phyloP scores from a whole-genome alignment of 139 green algal genomes.

The Coccomyxa sp. region DNA sequence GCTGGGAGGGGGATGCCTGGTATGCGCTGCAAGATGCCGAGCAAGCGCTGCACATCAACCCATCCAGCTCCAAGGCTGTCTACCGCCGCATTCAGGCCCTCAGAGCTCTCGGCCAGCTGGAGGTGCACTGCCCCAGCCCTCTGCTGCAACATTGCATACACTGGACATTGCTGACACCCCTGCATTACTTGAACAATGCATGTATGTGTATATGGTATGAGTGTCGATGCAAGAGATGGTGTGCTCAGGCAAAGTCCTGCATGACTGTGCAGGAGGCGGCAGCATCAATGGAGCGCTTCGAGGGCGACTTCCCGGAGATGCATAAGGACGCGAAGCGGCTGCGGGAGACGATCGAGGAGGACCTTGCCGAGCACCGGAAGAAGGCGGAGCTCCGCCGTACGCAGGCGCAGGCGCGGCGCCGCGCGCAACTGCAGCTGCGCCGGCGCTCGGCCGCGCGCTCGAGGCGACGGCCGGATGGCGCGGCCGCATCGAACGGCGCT shows the following conservation, averaged over 20 bases:
- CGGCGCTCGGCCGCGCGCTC: no score
- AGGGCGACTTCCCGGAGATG: constrained; percentile 17
- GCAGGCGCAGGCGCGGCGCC: constrained; percentile 14
- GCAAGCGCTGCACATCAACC: constrained; percentile 45
- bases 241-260: neutral
- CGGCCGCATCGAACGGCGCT: no score
- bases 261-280: constrained; percentile 28
- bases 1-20: constrained; percentile 57
- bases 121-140: constrained; percentile 19
- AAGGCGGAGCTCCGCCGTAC: constrained; percentile 12
- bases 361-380: constrained; percentile 16
- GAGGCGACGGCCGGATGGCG: no score
- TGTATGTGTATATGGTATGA: neutral
- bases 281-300: constrained; percentile 25
- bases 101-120: constrained; percentile 36
- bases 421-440: no score
- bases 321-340: constrained; percentile 22
- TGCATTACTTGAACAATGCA: neutral
- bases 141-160: neutral
- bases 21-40: constrained; percentile 38
- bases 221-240: neutral
- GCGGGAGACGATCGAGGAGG: constrained; percentile 16
- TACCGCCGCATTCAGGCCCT: constrained; percentile 47
- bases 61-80: constrained; percentile 27
- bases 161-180: neutral